Base-by-base conservation (phyloP, 331 rosid genomes). In the Rhamnella rubrinervis region DNA sequence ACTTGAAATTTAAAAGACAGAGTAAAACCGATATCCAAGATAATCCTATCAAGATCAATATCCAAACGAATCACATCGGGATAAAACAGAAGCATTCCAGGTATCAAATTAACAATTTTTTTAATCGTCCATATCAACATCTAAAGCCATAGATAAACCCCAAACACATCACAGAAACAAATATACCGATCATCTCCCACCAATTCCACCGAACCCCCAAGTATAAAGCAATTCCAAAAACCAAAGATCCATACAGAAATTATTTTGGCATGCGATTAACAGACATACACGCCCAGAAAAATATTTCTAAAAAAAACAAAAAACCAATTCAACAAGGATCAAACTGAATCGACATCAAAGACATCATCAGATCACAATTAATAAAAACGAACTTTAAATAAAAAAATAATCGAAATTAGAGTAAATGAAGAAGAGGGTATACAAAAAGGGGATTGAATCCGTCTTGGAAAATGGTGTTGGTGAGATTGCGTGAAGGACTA, bases 181-280 rank as follows among this genome's bases (percentile, higher is more conserved):
- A 19, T 39, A 73, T 4, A 44, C 23, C 71, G 68, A 82, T 66
- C 64, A 49, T 35, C 73, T 56, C 2, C 49, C 49, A 44, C 14
- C 49, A 44, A 11, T 51, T 66, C 69, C 78, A 82, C 76, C 77
- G 84, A 84, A 64, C 78, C 75, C 74, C 81, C 75, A 17, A 17
- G 19, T 16, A 17, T 23, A 75, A 25, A 46, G 63, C 49, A 50
- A 58, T 65, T 47, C 26, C 68, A 76, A 75, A 77, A 74, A 31
- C 59, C 47, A 60, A 16, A 67, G 61, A 40, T 64, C 68, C 66
- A 15, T 7, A 8, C 26, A 7, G 8, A 60, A 23, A 55, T 40
- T 6, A 44, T 21, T 16, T 8, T 0, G 39, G 28, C 6, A 55
- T 68, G 23, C 19, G 72, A 72, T 46, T 13, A 21, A 37, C 31